phyloP scores from a whole-genome alignment of 2,329 filamentous ascomycete species.

The Trichoderma aggressivum region DNA sequence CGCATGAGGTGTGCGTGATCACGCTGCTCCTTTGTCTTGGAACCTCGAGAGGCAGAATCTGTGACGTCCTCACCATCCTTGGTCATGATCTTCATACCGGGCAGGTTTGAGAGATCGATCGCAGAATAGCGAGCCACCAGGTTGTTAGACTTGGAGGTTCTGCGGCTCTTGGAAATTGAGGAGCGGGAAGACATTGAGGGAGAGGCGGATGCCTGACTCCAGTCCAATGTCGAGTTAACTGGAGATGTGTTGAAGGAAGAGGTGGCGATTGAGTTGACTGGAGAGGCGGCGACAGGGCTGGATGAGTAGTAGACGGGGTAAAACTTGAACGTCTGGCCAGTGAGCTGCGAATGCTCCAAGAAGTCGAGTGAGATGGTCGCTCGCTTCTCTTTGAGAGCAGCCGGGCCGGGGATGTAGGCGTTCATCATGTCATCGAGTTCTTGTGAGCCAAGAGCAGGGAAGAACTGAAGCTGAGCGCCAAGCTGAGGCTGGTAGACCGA shows the following conservation, averaged over 20 bases:
- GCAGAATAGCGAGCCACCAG: constrained; percentile 30
- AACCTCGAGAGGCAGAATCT: constrained; percentile 58
- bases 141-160: constrained; percentile 26
- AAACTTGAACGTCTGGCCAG: constrained; percentile 59
- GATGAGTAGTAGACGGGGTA: constrained; percentile 49
- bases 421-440: constrained; percentile 60
- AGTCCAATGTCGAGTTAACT: constrained; percentile 46
- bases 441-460: constrained; percentile 60
- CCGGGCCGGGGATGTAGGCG: constrained; percentile 53
- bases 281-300: constrained; percentile 36
- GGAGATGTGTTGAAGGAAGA: constrained; percentile 49
- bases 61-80: constrained; percentile 62
- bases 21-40: constrained; percentile 65
- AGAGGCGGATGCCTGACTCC: constrained; percentile 37
- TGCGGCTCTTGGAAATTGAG: constrained; percentile 25
- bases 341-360: constrained; percentile 50
- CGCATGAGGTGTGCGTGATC: constrained; percentile 65
- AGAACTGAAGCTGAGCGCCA: constrained; percentile 59
- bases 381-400: constrained; percentile 56
- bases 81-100: constrained; percentile 66
- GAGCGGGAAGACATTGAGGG: constrained; percentile 30
- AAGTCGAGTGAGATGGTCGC: constrained; percentile 58
- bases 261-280: constrained; percentile 47
- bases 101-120: constrained; percentile 51
- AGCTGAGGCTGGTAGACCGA: constrained; percentile 58